Evolutionary conservation across 345 rosid genomes (phyloP).

Genomic region (Orychophragmus violaceus): DNA sequence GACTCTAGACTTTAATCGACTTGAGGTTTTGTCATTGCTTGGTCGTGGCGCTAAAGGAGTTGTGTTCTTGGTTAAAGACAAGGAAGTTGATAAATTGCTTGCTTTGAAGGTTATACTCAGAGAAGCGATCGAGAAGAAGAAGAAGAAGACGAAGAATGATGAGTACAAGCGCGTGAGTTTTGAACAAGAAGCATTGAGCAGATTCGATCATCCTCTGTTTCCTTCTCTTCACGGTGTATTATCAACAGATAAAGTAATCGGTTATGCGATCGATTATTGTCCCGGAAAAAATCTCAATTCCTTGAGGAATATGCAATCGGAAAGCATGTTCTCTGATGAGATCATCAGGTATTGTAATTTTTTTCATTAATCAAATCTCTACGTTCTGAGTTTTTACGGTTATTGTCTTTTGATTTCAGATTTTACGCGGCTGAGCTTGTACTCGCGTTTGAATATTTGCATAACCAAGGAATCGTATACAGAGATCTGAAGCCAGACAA

Average conservation of each 20-base stretch:
- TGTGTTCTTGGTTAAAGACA: constrained; percentile 56
- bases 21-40: constrained; percentile 49
- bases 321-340: constrained; percentile 69
- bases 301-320: constrained; percentile 58
- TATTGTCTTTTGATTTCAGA: constrained; percentile 41
- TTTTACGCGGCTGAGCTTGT: constrained; percentile 92
- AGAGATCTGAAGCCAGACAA: constrained; percentile 91
- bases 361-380: background rate
- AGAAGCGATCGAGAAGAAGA: constrained; percentile 58
- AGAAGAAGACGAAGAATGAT: background rate
- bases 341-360: constrained; percentile 43
- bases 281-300: constrained; percentile 62
- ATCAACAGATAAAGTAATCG: constrained; percentile 60
- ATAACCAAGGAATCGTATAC: constrained; percentile 61
- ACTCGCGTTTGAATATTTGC: constrained; percentile 70
- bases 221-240: constrained; percentile 70
- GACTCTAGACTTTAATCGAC: constrained; percentile 33
- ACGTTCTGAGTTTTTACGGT: no score
- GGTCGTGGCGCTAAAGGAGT: constrained; percentile 95
- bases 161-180: constrained; percentile 57
- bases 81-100: constrained; percentile 22
- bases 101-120: constrained; percentile 77
- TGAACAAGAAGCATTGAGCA: constrained; percentile 55
- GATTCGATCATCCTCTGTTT: constrained; percentile 62
- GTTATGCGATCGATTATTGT: constrained; percentile 86